Percentiles rank a stretch among this genome's conserved stretches.
Conservation (phyloP, 805 yeast genomes). For the Starmerella sirachaensis region DNA sequence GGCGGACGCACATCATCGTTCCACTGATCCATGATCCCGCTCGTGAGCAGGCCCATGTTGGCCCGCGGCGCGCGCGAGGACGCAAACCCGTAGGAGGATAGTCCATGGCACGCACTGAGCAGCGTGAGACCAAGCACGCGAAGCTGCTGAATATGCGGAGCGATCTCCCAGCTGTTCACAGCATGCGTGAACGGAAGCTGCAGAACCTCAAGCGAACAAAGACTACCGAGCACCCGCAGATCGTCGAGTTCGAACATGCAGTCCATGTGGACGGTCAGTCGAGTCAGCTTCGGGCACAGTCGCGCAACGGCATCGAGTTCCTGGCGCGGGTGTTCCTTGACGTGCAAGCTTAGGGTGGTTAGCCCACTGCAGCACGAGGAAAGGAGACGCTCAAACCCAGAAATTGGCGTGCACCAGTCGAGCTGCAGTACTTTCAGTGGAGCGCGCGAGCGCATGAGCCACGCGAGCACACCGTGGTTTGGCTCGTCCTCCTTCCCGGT, state of each 20-base stretch:
- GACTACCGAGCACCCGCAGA: constrained; percentile 7
- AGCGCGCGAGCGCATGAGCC: constrained; percentile 6
- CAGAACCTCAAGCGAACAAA: constrained; percentile 9
- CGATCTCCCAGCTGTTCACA: constrained; percentile 18
- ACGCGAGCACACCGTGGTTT: constrained; percentile 10
- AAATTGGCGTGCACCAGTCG: constrained; percentile 17
- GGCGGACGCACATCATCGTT: constrained; percentile 18
- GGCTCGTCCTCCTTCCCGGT: constrained; percentile 13
- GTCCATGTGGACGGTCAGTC: constrained; percentile 10
- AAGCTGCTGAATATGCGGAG: constrained; percentile 8
- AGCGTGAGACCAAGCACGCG: constrained; percentile 12
- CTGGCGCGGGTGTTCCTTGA: constrained; percentile 10
- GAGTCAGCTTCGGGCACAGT: constrained; percentile 7
- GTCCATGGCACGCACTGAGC: neutral
- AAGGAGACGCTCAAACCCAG: constrained; percentile 5
- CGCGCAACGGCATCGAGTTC: constrained; percentile 1
- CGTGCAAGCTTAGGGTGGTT: constrained; percentile 10
- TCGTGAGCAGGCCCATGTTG: constrained; percentile 16
- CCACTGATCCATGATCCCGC: constrained; percentile 20
- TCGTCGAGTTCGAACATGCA: constrained; percentile 14
- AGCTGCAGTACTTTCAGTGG: constrained; percentile 11
- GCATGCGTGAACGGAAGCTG: constrained; percentile 18
- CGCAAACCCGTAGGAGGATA: too few relatives aligned
- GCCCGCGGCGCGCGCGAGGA: constrained; percentile 4
- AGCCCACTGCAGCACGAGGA: constrained; percentile 6